These are phyloP conservation scores for Aspergillus pseudoviridinutans DNA, from an alignment of 2,329 filamentous ascomycete genomes.

Conservation along the genomic window DNA sequence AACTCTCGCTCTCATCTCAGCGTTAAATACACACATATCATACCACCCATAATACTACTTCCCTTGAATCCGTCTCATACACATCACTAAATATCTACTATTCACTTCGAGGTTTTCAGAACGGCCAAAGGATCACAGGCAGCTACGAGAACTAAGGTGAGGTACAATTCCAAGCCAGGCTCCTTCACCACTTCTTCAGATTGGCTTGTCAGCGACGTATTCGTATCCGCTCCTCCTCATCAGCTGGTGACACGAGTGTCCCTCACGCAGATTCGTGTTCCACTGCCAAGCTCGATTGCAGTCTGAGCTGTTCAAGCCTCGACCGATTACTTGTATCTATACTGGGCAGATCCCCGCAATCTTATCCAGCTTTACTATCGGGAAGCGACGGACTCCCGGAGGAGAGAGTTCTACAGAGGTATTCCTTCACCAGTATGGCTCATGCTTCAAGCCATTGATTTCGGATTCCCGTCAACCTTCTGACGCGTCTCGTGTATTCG, in stretches of 20 bases:
- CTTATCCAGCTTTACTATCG: not conserved
- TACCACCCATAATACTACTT: not conserved
- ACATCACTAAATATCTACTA: not conserved
- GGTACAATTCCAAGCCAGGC: not conserved
- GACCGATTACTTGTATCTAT: not conserved
- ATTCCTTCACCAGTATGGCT: not conserved
- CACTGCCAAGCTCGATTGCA: not conserved
- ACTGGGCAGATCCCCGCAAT: not conserved
- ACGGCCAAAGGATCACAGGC: not conserved
- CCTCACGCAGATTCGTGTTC: not conserved
- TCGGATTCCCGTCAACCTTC: not conserved
- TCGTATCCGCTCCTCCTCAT: not conserved
- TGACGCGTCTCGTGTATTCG: not conserved
- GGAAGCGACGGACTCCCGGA: not conserved
- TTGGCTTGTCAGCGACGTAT: not conserved
- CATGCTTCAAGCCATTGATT: not conserved
- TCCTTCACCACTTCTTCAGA: not conserved
- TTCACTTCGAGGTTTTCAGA: not conserved
- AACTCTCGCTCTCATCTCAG: too few relatives aligned
- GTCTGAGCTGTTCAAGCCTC: not conserved
- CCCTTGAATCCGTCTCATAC: not conserved
- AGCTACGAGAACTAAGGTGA: not conserved
- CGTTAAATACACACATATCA: not conserved
- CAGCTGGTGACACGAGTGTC: not conserved
- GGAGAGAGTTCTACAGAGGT: not conserved